Evolutionary conservation across 2,329 filamentous ascomycete genomes (phyloP).

Genomic region (Zymoseptoria passerinii): DNA sequence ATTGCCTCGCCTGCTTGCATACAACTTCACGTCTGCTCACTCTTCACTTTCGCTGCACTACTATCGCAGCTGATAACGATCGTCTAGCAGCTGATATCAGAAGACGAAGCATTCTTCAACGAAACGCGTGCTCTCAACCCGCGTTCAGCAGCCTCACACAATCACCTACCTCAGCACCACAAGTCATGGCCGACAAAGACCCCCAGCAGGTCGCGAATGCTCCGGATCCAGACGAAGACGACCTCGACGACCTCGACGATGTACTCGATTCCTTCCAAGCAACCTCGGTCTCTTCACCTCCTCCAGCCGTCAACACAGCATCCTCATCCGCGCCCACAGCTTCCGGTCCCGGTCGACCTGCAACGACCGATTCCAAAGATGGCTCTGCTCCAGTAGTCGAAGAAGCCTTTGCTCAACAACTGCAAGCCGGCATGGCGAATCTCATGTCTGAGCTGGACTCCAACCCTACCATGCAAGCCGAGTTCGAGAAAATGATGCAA

Average conservation of each 20-base stretch:
- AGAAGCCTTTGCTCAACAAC: constrained; percentile 71
- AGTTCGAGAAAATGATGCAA: constrained; percentile 53
- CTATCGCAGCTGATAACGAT: too few species aligned
- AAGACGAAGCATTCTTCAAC: too few species aligned
- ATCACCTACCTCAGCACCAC: too few species aligned
- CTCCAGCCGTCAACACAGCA: constrained; percentile 9
- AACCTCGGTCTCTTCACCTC: constrained; percentile 34
- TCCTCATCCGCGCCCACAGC: constrained; percentile 30
- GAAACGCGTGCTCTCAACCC: too few species aligned
- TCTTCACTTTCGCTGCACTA: too few species aligned
- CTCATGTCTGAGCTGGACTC: constrained; percentile 62
- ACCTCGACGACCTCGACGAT: constrained; percentile 87
- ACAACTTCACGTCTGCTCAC: too few species aligned
- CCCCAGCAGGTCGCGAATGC: constrained; percentile 24
- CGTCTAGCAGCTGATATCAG: too few species aligned
- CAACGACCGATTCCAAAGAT: constrained; percentile 19
- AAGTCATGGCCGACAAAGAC: constrained; percentile 8
- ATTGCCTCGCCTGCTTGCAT: too few species aligned
- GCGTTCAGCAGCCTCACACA: too few species aligned
- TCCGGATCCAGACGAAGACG: constrained; percentile 86
- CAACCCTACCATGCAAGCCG: constrained; percentile 60
- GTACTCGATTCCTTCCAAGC: constrained; percentile 82
- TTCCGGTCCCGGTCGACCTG: constrained; percentile 33
- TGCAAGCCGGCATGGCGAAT: constrained; percentile 85
- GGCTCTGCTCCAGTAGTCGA: constrained; percentile 38